phyloP scores from a whole-genome alignment of 2,329 filamentous ascomycete genomes.

The Rhexocercosporidium sp. region DNA sequence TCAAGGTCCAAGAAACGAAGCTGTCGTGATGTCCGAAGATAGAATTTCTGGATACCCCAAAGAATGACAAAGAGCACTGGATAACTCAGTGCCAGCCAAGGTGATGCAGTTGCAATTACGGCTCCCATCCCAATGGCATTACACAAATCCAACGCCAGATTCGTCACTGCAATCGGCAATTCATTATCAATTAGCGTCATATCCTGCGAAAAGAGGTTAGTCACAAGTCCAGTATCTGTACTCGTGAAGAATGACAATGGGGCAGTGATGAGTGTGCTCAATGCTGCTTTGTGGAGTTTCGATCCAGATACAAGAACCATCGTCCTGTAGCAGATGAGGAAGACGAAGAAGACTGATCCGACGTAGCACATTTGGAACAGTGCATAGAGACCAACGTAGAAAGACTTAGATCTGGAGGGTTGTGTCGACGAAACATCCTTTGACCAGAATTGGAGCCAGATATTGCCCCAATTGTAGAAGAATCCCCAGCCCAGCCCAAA shows the following conservation, averaged over 20 bases:
- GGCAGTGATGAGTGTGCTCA: slow-evolving; percentile 30
- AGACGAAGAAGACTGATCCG: slow-evolving; percentile 33
- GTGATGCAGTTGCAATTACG: slow-evolving; percentile 43
- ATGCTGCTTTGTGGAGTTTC: slow-evolving; percentile 34
- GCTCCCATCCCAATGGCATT: slow-evolving; percentile 10
- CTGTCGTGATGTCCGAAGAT: slow-evolving; percentile 53
- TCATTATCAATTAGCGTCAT: slow-evolving; percentile 14
- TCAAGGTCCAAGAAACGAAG: slow-evolving; percentile 54
- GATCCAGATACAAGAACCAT: slow-evolving; percentile 32
- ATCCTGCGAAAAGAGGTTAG: slow-evolving; percentile 16
- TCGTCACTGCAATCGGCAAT: slow-evolving; percentile 14
- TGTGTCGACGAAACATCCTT: slow-evolving; percentile 29
- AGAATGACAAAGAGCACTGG: slow-evolving; percentile 35
- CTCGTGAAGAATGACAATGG: slow-evolving; percentile 6
- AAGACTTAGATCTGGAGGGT: slow-evolving; percentile 32
- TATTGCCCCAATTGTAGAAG: slow-evolving; percentile 31
- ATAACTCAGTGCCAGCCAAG: slow-evolving; percentile 26
- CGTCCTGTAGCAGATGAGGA: slow-evolving; percentile 30
- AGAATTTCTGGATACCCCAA: slow-evolving; percentile 45
- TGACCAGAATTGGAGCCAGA: slow-evolving; percentile 37
- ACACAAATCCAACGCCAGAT: slow-evolving; percentile 15
- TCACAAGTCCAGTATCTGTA: not conserved
- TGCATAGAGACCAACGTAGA: slow-evolving; percentile 39
- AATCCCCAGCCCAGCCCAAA: slow-evolving; percentile 30
- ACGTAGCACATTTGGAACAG: slow-evolving; percentile 37